Base-by-base conservation (phyloP, 1,284 basidiomycete genomes). In the Trichosporon ovoides region DNA sequence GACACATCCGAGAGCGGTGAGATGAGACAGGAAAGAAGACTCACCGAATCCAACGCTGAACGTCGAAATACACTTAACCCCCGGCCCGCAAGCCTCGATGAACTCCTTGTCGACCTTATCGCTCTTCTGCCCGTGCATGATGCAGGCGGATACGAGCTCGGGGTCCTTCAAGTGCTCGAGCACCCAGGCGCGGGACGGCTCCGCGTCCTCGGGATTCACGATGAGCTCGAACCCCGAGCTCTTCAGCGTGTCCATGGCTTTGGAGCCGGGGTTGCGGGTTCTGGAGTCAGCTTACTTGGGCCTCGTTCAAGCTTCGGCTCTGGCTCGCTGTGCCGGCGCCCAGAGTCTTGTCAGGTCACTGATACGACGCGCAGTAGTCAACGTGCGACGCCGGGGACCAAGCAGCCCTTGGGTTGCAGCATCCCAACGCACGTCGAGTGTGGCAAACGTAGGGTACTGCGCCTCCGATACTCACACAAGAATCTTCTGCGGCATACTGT, bases 41-140 rank as follows among this genome's bases (percentile, higher is more conserved):
- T 62, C 66, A 90, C 90, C 90, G 72, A 87, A 89, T 37, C 91
- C 90, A 18, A 92, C 90, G 16, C 75, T 79, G 83, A 95, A 89
- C 0, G 94, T 97, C 1, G 91, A 92, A 7, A 97, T 82, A 16
- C 88, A 85, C 56, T 84, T 84, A 13, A 98, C 31, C 28, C 65
- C 69, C 69, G 53, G 36, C 33, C 63, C 65, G 84, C 87, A 88
- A 66, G 81, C 81, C 54, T 87, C 83, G 51, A 94, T 64, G 2
- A 92, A 73, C 69, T 91, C 88, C 13, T 80, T 77, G 68, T 95
- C 82, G 10, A 93, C 81, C 85, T 66, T 65, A 60, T 72, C 69
- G 51, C 66, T 65, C 19, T 64, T 51, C 63, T 72, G 71, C n/a
- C 68, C 62, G 60, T 72, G 68, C 71, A 70, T 72, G 55, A 75